A percentile compares a stretch with the other conserved stretches of the same genome.
Conservation (phyloP, 306 rosid genomes). For the Cicer judaicum region DNA sequence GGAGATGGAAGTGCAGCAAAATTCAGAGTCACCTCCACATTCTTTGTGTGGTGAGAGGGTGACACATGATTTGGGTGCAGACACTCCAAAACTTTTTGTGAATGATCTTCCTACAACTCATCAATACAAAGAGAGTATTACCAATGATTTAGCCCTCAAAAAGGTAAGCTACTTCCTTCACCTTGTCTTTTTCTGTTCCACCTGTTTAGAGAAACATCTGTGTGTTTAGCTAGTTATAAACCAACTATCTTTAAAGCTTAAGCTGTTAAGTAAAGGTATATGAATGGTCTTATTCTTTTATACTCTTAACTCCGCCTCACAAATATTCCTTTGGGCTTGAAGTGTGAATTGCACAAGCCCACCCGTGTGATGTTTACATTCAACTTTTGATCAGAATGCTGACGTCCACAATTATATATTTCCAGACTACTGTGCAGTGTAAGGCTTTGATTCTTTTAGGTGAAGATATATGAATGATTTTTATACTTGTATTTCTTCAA, state of each 20-base stretch:
- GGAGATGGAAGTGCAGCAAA: conserved; percentile 47
- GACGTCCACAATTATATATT: neutral
- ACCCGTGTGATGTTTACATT: conserved; percentile 11
- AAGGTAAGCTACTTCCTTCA: conserved; percentile 52
- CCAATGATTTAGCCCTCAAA: conserved; percentile 38
- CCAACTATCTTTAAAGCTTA: conserved; percentile 16
- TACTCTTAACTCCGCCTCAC: neutral
- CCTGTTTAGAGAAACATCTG: conserved; percentile 29
- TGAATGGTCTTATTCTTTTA: conserved; percentile 20
- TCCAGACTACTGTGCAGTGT: neutral
- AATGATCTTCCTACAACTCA: conserved; percentile 39
- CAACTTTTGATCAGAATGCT: conserved; percentile 9
- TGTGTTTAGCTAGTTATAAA: conserved; percentile 25
- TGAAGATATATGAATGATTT: neutral
- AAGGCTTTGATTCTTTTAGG: conserved; percentile 22
- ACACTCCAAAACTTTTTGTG: conserved; percentile 30
- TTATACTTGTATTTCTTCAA: conserved; percentile 24
- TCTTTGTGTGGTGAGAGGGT: conserved; percentile 51
- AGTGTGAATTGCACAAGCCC: neutral
- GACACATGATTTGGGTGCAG: conserved; percentile 47
- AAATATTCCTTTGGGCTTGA: conserved; percentile 16
- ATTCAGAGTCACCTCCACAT: conserved; percentile 37
- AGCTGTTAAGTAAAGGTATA: conserved; percentile 15
- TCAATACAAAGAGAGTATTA: conserved; percentile 39
- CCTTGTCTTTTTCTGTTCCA: conserved; percentile 34